These are phyloP conservation scores for Eutrema japonicum DNA, from an alignment of 345 rosid genomes.

Conservation along the genomic window DNA sequence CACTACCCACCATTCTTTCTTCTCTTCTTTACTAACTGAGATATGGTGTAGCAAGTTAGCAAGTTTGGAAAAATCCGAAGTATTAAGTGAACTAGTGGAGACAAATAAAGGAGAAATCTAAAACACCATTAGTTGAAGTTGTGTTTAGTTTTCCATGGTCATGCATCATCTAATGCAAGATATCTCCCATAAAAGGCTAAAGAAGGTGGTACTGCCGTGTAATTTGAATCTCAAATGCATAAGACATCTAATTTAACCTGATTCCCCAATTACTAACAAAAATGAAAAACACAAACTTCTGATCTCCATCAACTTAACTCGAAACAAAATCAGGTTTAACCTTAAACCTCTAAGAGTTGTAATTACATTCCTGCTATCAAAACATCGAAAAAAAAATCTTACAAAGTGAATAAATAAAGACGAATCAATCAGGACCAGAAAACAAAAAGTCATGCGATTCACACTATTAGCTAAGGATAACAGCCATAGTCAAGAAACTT, in stretches of 20 bases:
- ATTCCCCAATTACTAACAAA: background rate
- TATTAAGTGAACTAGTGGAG: too few relatives aligned
- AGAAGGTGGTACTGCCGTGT: too few relatives aligned
- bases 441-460: too few relatives aligned
- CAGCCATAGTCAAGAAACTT: too few relatives aligned
- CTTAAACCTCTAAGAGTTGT: too few relatives aligned
- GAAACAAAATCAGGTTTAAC: too few relatives aligned
- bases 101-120: background rate
- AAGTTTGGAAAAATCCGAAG: background rate
- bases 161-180: background rate
- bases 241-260: background rate
- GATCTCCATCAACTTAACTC: background rate
- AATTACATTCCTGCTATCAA: background rate
- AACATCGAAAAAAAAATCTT: too few relatives aligned
- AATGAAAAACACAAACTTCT: background rate
- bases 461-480: too few relatives aligned
- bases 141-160: background rate
- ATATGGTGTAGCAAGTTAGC: background rate
- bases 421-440: too few relatives aligned
- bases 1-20: conserved; percentile 54
- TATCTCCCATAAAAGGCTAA: background rate
- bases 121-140: background rate
- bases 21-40: conserved; percentile 14
- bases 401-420: too few relatives aligned
- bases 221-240: too few relatives aligned